phyloP scores from a whole-genome alignment of 1,284 basidiomycete species.

The Vanrija sp. region DNA sequence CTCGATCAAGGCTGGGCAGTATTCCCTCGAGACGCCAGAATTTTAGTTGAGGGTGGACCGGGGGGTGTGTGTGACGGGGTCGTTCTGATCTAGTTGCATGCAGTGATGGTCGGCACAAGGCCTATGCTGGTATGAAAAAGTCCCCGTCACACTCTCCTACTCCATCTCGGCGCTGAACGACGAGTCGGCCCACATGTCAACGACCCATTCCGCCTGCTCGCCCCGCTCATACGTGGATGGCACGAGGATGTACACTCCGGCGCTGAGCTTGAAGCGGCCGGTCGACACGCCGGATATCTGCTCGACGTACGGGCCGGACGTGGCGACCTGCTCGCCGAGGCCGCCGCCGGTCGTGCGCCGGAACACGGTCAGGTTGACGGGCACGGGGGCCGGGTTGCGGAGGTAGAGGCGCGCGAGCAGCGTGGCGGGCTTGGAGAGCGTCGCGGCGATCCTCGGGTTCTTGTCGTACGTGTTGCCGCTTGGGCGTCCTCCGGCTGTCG shows the following conservation, averaged over 20 bases:
- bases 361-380: conserved; percentile 48
- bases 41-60: no score
- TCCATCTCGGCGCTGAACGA: conserved; percentile 39
- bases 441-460: conserved; percentile 68
- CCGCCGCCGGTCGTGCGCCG: conserved; percentile 19
- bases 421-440: conserved; percentile 55
- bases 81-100: no score
- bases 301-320: conserved; percentile 75
- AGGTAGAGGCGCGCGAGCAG: conserved; percentile 52
- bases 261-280: conserved; percentile 53
- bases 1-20: no score
- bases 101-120: no score
- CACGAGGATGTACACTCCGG: conserved; percentile 66
- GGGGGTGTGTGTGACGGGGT: no score
- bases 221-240: conserved; percentile 68
- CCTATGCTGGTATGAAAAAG: neutral
- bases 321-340: conserved; percentile 56
- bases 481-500: conserved; percentile 63
- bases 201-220: conserved; percentile 57
- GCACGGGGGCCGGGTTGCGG: conserved; percentile 16
- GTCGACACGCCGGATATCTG: conserved; percentile 65
- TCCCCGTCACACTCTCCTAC: neutral
- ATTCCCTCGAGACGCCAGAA: no score
- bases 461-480: conserved; percentile 59
- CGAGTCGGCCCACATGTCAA: conserved; percentile 55